Evolutionary conservation across 2,329 filamentous ascomycete genomes (phyloP), one percentile per base, ranked within the genome.

Genomic region (Ascomycota sp.): DNA sequence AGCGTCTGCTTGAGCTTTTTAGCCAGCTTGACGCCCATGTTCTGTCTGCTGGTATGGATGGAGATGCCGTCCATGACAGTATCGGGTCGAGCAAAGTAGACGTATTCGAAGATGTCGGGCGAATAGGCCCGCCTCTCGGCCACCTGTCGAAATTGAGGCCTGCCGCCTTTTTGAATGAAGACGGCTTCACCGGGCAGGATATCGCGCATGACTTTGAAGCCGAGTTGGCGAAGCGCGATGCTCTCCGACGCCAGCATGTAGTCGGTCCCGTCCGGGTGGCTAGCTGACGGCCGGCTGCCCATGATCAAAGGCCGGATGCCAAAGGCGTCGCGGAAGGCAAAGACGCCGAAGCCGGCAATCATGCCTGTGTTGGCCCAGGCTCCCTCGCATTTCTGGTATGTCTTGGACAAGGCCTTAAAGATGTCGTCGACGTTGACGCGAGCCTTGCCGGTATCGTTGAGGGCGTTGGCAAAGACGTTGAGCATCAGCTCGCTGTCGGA

Each of bases 211-310:
- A 82, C 62, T 22, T 52, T 60, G 56, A 89, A 92, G 11, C 81
- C 81, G 28, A 86, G 72, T 48, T 91, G 81, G 27, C 67, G 67
- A 28, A 93, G 58, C 7, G 82, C 83, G 29, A 93, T 73, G 7
- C 77, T 86, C 52, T 93, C 83, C 0, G 82, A 92, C 1, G 82
- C 81, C 59, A 93, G 69, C 66, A 93, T 82, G 57, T 91, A 93
- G 52, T 93, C 83, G 35, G 55, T 75, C 5, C 70, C 72, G 4
- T 66, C 59, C 23, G 67, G 62, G 24, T 70, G 34, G 0, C 63
- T 75, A 10, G 59, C 52, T 2, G 78, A 82, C 2, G 69, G 64
- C 31, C 82, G 68, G 29, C 72, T 78, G 25, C 83, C 83, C 8
- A 92, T 56, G 28, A 79, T 69, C 38, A 93, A 67, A 3, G 83